These are phyloP conservation scores for Mimosa bimucronata DNA, from an alignment of 306 rosid genomes.

Conservation along the genomic window DNA sequence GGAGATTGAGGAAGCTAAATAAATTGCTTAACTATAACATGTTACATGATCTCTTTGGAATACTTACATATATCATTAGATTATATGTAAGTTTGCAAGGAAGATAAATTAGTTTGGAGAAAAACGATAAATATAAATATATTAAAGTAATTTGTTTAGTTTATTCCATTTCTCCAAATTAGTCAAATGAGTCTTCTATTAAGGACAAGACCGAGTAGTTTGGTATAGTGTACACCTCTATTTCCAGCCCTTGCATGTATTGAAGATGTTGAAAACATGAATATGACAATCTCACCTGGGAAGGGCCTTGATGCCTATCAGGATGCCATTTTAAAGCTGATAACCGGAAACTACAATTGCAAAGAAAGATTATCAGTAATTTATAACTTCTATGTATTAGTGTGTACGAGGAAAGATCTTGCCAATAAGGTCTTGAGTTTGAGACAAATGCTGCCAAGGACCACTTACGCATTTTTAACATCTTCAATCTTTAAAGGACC, in stretches of 20 bases:
- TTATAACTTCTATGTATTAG: neutral
- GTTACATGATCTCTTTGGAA: no score
- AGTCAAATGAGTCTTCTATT: no score
- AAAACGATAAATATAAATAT: no score
- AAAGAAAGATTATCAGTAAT: slow-evolving; percentile 9
- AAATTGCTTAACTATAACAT: no score
- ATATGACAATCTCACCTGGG: slow-evolving; percentile 65
- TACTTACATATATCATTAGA: no score
- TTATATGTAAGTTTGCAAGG: no score
- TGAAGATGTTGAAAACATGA: slow-evolving; percentile 21
- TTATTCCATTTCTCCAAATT: no score
- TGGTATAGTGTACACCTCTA: neutral
- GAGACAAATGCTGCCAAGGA: neutral
- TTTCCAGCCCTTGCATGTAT: slow-evolving; percentile 9
- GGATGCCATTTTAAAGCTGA: slow-evolving; percentile 98
- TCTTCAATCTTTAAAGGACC: slow-evolving; percentile 87
- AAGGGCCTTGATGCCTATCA: slow-evolving; percentile 85
- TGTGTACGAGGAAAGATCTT: neutral
- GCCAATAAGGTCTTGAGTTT: neutral
- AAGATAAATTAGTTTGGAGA: no score
- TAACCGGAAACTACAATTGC: slow-evolving; percentile 64
- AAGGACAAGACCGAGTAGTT: neutral
- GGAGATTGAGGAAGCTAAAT: no score
- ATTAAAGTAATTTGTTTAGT: no score
- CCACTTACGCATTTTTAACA: slow-evolving; percentile 87